Base-by-base conservation (phyloP, 257 asterid species). In the Scutellaria barbata region DNA sequence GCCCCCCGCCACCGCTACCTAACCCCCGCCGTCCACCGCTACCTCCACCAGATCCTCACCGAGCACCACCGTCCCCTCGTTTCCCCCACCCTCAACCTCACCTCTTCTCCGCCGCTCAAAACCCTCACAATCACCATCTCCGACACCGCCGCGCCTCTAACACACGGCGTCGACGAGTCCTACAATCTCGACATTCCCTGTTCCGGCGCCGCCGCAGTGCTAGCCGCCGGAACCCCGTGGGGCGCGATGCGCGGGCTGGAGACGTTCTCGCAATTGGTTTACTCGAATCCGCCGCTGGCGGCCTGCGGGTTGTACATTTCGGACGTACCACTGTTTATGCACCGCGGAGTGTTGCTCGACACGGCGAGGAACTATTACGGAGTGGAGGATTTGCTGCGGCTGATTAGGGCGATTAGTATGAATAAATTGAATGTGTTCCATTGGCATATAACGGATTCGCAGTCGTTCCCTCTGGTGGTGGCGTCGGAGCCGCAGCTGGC, bases 241-340 rank as follows among this genome's bases (percentile, higher is more conserved):
- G 98, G 98, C 3, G 94, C 94, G 4, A 84, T 92, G 96, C 85
- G 89, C 18, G 96, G 96, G 12, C 83, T 92, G 62, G 96, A 92
- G 73, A 83, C 96, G 6, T 81, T 92, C 68, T 87, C 98, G 69
- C 98, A 92, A 75, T 83, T 92, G 11, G 84, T 81, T 57, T 85
- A 76, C 62, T 83, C 86, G 54, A 53, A 43, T 20, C 82, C 89
- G 14, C 0, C 79, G 41, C 43, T 64, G 10, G 83, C 80, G 22
- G 86, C 85, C 10, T 71, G 85, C 71, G 94, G 85, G 10, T 11
- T 89, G 75, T 50, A 64, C 54, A 72, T 92, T 10, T 14, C 74
- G 39, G 98, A 89, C 69, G 75, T 53, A n/a, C 98, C 98, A 14
- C 71, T 92, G 72, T 92, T 78, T 5, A 51, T 37, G 63, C 83